Conservation (phyloP, 257 asterid genomes). For the Nicotiana tomentosiformis region DNA sequence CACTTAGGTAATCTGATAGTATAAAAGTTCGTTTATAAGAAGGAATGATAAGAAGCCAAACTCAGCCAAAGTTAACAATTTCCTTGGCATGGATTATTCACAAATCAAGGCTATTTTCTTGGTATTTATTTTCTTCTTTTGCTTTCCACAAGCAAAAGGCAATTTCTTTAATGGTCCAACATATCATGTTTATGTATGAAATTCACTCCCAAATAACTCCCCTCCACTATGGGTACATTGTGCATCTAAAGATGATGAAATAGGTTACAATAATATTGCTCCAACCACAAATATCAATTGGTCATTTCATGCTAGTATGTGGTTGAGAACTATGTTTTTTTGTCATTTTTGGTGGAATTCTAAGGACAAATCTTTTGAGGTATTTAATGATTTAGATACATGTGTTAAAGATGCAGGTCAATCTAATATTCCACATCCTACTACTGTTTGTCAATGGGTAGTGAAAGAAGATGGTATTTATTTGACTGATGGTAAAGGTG, state of each 20-base stretch:
- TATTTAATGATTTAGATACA: background rate
- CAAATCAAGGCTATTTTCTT: background rate
- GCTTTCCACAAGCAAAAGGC: background rate
- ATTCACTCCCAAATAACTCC: background rate
- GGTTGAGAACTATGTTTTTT: background rate
- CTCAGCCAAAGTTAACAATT: background rate
- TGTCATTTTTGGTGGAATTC: background rate
- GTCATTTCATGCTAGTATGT: background rate
- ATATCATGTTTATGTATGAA: background rate
- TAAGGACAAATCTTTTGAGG: background rate
- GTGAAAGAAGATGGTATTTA: slow-evolving; percentile 4
- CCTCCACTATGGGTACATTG: background rate
- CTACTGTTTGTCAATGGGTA: slow-evolving; percentile 4
- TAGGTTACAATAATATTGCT: background rate
- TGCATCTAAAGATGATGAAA: background rate
- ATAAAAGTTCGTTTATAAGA: background rate
- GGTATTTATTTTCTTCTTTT: background rate
- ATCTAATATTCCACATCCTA: background rate
- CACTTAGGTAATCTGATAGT: no score
- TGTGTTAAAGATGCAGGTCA: background rate
- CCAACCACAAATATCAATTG: background rate
- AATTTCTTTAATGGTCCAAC: background rate
- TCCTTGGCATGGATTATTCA: background rate
- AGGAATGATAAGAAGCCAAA: background rate
- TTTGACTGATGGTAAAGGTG: background rate